Evolutionary conservation across 768 basidiomycete genomes (phyloP), one percentile per base, ranked within the genome.

Genomic region (Boletellus ananas): DNA sequence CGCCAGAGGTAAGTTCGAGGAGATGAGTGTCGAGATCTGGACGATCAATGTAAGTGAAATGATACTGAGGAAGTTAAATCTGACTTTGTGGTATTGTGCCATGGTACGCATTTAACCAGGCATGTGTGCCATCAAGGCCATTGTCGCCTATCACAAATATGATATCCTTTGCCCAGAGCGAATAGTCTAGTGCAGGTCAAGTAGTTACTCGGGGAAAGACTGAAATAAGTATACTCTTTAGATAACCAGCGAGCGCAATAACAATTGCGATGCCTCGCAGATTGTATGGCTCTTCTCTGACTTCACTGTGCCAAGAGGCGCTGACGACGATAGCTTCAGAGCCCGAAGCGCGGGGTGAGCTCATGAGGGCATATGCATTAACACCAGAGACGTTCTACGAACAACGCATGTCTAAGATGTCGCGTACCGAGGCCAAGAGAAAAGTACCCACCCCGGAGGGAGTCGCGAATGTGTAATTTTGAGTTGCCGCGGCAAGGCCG

Each of bases 161-260:
- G 48, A 99, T 76, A 59, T 98, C 94, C 65, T 94, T 95, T 1
- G 94, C 89, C 95, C 96, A 99, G 34, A 92, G 77, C 18, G 92
- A 90, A 58, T 89, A 86, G 31, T 77, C 92, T 94, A 58, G 52
- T 9, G 16, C 14, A 17, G 27, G 34, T 66, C 14, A 62, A 43
- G 44, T 23, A 14, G 31, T 12, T 33, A 34, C 6, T 18, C 31
- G 3, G 21, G 34, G n/a, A 33, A 40, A 43, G 25, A 31, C 18
- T 11, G 20, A 13, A 34, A 50, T 23, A 8, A 3, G 59, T 78
- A 44, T 51, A 96, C 95, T 78, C 75, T 87, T 88, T 34, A 96
- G 68, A 64, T 87, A 97, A 43, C 73, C 71, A 3, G 92, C 93
- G n/a, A 99, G 71, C 0, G 90, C 79, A 25, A 98, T 73, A 1